Base-by-base conservation (phyloP, 805 yeast genomes). In the Sugiyamaella lignohabitans region DNA sequence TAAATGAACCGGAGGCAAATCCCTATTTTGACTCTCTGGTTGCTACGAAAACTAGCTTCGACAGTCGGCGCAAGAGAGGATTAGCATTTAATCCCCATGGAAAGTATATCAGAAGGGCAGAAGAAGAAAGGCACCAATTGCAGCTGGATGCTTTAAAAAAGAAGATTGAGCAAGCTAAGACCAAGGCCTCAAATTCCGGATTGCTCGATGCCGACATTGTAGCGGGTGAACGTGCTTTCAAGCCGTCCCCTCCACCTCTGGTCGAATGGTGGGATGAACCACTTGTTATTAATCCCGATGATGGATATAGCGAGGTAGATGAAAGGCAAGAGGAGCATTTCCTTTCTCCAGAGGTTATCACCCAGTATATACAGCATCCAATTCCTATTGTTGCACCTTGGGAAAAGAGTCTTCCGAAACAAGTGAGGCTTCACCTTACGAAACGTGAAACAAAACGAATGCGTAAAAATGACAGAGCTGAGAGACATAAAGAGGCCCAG, bases 201-300 rank as follows among this genome's bases (percentile, higher is more conserved):
- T 79, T 79, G 0, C 56, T 74, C 4, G 63, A 71, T 4, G 78
- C 89, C 0, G 79, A 83, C 52, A 60, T 67, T 16, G 55, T 59
- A 1, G 48, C 72, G 0, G 82, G 81, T 3, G 96, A 87, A 57
- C 74, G 77, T 17, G 60, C 67, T 5, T 84, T 73, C 57, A 62
- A 66, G 44, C 67, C 67, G 0, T 60, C 58, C 0, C 58, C 50
- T 17, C 88, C 89, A 1, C 95, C 95, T 0, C 51, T 48, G 2
- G 64, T 80, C 1, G 96, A 88, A 62, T 87, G 96, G 96, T 91
- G 97, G 97, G 96, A 91, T 65, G 61, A 65, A 45, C 78, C 78
- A 2, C 75, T 78, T 41, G 54, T 84, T 1, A 65, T 66, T 32
- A 69, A 63, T 44, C 16, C 10, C 5, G 24, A 10, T 38, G 30